phyloP scores from a whole-genome alignment of 257 asterid species.

The Osmanthus fragrans region DNA sequence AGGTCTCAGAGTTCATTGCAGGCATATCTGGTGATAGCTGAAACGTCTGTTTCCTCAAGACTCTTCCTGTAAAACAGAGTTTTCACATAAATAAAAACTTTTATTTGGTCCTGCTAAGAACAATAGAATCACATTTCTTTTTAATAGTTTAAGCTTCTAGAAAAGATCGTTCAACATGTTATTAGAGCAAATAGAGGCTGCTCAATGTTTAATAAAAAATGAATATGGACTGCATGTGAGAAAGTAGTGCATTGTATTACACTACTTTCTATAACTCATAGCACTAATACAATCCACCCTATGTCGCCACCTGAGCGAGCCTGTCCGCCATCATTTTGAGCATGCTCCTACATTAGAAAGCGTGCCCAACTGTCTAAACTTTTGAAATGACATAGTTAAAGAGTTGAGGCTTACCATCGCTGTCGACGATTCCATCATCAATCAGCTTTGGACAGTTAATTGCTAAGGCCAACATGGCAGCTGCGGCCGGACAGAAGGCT shows the following conservation, averaged over 20 bases:
- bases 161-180: neutral
- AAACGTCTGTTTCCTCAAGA: slow-evolving; percentile 37
- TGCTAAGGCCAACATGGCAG: slow-evolving; percentile 33
- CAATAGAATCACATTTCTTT: neutral
- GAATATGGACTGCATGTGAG: too few species aligned
- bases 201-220: too few species aligned
- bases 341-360: neutral
- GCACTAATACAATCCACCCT: too few species aligned
- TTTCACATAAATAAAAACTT: neutral
- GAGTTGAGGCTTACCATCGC: slow-evolving; percentile 38
- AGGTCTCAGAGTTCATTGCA: slow-evolving; percentile 29
- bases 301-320: too few species aligned
- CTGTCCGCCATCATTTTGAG: too few species aligned
- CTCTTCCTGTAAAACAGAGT: slow-evolving; percentile 30
- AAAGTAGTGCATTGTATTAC: too few species aligned
- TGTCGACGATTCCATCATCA: slow-evolving; percentile 48
- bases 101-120: too few species aligned
- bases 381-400: neutral
- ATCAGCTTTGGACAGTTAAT: slow-evolving; percentile 36
- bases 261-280: too few species aligned
- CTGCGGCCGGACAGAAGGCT: slow-evolving; percentile 47
- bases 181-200: neutral
- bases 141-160: neutral
- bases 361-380: neutral
- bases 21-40: slow-evolving; percentile 54